Base-by-base conservation (phyloP, 768 basidiomycete genomes). In the Peribolospora baueri region DNA sequence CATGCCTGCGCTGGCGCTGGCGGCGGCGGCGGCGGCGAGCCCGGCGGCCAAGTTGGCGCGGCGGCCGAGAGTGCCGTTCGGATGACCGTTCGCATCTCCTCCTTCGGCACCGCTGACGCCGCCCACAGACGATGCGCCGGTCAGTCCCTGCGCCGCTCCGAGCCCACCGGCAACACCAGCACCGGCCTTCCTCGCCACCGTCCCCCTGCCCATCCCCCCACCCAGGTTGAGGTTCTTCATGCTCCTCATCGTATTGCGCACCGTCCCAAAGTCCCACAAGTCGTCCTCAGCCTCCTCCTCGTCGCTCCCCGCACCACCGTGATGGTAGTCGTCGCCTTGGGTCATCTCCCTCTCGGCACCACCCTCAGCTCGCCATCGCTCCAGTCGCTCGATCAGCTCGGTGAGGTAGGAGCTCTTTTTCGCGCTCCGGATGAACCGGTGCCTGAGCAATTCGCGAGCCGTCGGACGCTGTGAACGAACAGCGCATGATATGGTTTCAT, bases 181-280 rank as follows among this genome's bases (percentile, higher is more conserved):
- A 25, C 25, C 25, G 25, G 25, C 25, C 25, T 25, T 25, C 25
- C 25, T 25, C 42, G 58, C 50, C 9, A 58, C 55, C 10, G 57
- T 60, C 8, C 55, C 54, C 37, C 25, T 7, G 38, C 38, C 25
- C 7, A 7, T 41, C 11, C n/a, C 51, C 9, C n/a, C 41, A 10
- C 38, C 37, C 41, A 39, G 51, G 25, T 42, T 38, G n/a, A n/a
- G 10, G 37, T 9, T 41, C 8, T 25, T 50, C 47, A 36, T 43
- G 25, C 39, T 55, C 10, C n/a, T 42, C 37, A 36, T 48, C 36
- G 50, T 41, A 9, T 9, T 80, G 55, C 84, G 82, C 49, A 97
- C 81, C 6, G 91, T 97, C 10, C 91, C 91, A 68, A 95, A 93
- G 66, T 97, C 91, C 91, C 91, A 97, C 42, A 95, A 70, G 59